These are phyloP conservation scores for Malania oleifera DNA, from an alignment of 164 flowering plant species.

Conservation along the genomic window DNA sequence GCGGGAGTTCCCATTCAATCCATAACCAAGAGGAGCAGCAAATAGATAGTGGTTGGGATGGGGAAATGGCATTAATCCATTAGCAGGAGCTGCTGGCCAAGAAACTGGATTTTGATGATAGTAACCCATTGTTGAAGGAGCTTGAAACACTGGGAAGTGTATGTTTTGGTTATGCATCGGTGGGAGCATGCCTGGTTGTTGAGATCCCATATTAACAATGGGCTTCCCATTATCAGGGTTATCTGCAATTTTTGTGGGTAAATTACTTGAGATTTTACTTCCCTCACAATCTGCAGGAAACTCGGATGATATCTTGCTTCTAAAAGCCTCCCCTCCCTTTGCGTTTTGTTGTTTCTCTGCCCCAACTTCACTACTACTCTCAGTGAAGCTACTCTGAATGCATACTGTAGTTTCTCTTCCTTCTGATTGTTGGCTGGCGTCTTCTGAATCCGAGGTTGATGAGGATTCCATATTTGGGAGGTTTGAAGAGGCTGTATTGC, in stretches of 20 bases:
- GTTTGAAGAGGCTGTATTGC: conserved; percentile 51
- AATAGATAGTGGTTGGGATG: conserved; percentile 54
- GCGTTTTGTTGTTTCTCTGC: conserved; percentile 24
- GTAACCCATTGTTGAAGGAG: conserved; percentile 62
- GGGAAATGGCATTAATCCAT: conserved; percentile 60
- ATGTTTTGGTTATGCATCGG: conserved; percentile 45
- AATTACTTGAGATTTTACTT: conserved; percentile 11
- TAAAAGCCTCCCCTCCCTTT: conserved; percentile 22
- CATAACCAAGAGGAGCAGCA: conserved; percentile 53
- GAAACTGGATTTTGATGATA: conserved; percentile 70
- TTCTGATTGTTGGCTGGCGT: conserved; percentile 60
- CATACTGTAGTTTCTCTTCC: conserved; percentile 39
- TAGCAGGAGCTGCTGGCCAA: conserved; percentile 64
- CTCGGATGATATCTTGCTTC: conserved; percentile 14
- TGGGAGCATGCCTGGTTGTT: conserved; percentile 34
- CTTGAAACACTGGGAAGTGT: conserved; percentile 56
- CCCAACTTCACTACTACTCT: conserved; percentile 22
- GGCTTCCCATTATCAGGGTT: conserved; percentile 28
- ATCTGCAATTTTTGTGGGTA: conserved; percentile 18
- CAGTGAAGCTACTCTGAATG: conserved; percentile 25
- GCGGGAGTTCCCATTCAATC: conserved; percentile 52
- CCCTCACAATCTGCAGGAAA: conserved; percentile 17
- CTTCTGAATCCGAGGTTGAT: conserved; percentile 78
- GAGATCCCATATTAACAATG: conserved; percentile 28
- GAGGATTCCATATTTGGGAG: conserved; percentile 56